Evolutionary conservation across 202 grass and related monocot genomes (phyloP).

Genomic region (Cymbopogon flexuosus): DNA sequence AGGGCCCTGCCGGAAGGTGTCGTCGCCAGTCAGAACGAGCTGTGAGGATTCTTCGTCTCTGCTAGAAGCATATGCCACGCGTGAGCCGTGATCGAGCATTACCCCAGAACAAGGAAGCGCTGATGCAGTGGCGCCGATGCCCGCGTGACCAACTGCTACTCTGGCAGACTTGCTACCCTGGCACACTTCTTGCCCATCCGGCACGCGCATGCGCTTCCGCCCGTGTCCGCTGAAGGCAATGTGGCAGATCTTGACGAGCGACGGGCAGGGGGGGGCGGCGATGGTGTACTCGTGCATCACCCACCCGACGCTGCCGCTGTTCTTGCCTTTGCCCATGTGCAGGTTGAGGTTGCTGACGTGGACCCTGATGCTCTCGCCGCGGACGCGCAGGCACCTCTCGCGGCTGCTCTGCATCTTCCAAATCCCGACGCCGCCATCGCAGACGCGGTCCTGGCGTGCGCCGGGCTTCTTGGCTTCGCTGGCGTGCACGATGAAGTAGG

Average conservation of each 20-base stretch:
- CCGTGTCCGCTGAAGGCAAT: not conserved
- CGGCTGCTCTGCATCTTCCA: not conserved
- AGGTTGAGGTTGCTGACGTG: not conserved
- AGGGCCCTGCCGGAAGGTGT: too few relatives aligned
- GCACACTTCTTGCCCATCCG: not conserved
- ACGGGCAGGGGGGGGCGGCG: not conserved
- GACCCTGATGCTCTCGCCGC: not conserved
- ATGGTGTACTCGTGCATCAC: conserved; percentile 35
- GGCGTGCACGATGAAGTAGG: conserved; percentile 7
- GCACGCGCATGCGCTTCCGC: not conserved
- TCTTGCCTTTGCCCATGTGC: not conserved
- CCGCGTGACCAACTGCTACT: not conserved
- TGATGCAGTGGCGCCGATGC: too few relatives aligned
- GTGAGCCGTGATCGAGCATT: not conserved
- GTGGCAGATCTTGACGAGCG: conserved; percentile 1
- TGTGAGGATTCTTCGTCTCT: not conserved
- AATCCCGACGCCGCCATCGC: not conserved
- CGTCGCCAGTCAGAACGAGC: not conserved
- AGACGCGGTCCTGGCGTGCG: not conserved
- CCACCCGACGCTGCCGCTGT: conserved; percentile 13
- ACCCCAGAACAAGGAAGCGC: not conserved
- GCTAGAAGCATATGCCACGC: not conserved
- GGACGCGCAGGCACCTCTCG: not conserved
- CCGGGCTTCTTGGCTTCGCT: rapidly evolving
- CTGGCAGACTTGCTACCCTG: not conserved